phyloP scores from a whole-genome alignment of 129 eudicot species.

The Erigeron canadensis region DNA sequence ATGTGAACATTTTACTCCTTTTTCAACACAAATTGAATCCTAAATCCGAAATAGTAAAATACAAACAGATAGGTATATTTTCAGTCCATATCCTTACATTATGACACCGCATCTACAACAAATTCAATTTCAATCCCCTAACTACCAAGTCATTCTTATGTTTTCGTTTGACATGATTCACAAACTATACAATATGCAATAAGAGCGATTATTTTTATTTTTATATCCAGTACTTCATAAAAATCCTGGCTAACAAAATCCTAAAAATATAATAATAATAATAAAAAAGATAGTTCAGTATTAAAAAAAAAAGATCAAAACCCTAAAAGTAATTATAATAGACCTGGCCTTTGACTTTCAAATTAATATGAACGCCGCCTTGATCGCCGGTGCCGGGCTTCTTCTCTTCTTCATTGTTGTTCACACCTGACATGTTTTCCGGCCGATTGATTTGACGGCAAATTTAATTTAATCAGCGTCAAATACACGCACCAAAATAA shows the following conservation, averaged over 20 bases:
- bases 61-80: background rate
- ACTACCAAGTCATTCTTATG: background rate
- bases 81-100: background rate
- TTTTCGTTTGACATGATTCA: background rate
- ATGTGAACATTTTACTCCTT: no score
- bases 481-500: slow-evolving; percentile 16
- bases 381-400: slow-evolving; percentile 58
- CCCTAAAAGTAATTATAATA: background rate
- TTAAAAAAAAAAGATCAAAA: background rate
- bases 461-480: slow-evolving; percentile 19
- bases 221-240: no score
- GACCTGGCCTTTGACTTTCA: slow-evolving; percentile 83
- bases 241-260: no score
- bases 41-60: background rate
- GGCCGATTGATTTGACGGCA: slow-evolving; percentile 13
- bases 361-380: slow-evolving; percentile 53
- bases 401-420: slow-evolving; percentile 54
- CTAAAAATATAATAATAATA: background rate
- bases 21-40: background rate
- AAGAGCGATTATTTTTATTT: no score
- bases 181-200: no score
- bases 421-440: slow-evolving; percentile 53
- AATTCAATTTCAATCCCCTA: background rate
- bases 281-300: background rate
- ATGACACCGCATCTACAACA: background rate